Conservation (phyloP, 345 rosid genomes). For the Hypericum perforatum region DNA sequence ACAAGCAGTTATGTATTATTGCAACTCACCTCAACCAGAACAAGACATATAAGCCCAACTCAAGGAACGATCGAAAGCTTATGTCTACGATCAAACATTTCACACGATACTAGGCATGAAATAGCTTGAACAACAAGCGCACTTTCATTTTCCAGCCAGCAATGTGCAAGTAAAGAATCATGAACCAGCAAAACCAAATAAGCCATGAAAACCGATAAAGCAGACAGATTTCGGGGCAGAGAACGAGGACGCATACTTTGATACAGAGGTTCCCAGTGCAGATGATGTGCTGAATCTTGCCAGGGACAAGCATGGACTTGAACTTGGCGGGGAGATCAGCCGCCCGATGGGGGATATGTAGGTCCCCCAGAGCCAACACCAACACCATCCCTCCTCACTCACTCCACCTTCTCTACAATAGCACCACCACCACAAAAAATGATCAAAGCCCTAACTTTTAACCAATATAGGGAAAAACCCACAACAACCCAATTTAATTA, state of each 20-base stretch:
- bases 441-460: no score
- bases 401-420: no score
- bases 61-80: not conserved
- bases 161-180: no score
- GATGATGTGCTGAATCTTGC: slow-evolving; percentile 2
- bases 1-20: not conserved
- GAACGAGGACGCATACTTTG: not conserved
- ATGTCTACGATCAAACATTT: no score
- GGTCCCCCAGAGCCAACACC: not conserved
- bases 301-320: slow-evolving; percentile 6
- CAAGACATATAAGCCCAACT: not conserved
- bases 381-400: not conserved
- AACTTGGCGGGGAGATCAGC: not conserved
- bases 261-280: not conserved
- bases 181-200: no score
- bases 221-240: not conserved
- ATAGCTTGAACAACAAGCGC: no score
- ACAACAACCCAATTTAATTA: no score
- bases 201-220: no score
- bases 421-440: no score
- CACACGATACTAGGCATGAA: no score
- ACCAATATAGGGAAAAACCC: no score
- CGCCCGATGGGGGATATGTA: not conserved
- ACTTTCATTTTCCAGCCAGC: no score
- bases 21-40: not conserved